These are phyloP conservation scores for Sinapis alba DNA, from an alignment of 441 rosid species.

Conservation along the genomic window DNA sequence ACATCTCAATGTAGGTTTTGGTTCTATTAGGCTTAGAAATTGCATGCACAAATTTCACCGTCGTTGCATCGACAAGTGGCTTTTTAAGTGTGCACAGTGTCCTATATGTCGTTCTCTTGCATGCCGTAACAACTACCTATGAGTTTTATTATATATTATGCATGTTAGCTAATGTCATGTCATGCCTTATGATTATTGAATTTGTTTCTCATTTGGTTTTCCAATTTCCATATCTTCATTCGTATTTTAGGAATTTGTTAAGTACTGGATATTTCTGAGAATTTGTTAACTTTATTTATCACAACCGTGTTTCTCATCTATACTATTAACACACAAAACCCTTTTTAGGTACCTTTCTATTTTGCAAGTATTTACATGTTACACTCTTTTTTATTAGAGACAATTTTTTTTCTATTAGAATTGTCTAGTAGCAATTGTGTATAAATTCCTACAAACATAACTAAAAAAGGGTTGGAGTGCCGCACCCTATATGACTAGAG, in stretches of 20 bases:
- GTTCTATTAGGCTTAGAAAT: not conserved
- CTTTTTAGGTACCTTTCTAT: too few species aligned
- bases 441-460: too few species aligned
- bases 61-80: slow-evolving; percentile 7
- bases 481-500: too few species aligned
- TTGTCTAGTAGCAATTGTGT: too few species aligned
- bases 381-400: too few species aligned
- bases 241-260: not conserved
- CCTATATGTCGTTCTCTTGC: slow-evolving; percentile 9
- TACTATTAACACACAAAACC: too few species aligned
- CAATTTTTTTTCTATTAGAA: too few species aligned
- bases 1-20: not conserved
- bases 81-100: not conserved
- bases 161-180: not conserved
- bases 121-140: not conserved
- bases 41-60: slow-evolving; percentile 4
- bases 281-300: not conserved
- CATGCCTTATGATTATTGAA: not conserved
- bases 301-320: not conserved
- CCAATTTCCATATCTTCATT: not conserved
- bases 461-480: too few species aligned
- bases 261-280: not conserved
- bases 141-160: not conserved
- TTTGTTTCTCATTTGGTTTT: not conserved
- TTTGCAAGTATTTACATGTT: too few species aligned